Evolutionary conservation across 768 basidiomycete species (phyloP).

Genomic region (Coprinopsis cinerea): DNA sequence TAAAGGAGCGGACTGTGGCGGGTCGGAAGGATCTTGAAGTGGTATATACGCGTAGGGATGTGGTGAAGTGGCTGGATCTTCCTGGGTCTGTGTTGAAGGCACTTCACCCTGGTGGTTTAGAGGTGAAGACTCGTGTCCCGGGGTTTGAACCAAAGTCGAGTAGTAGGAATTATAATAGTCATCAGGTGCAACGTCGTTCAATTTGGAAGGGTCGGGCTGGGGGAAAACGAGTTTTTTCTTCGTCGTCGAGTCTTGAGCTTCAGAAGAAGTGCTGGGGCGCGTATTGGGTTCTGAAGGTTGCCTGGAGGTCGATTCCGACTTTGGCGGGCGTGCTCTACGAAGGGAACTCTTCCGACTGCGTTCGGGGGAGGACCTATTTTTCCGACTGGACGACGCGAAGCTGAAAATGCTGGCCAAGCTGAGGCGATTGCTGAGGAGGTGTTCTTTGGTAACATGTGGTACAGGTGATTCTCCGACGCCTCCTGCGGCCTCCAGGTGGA

Average conservation of each 20-base stretch:
- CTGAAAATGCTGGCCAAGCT: slow-evolving; percentile 52
- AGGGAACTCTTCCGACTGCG: background rate
- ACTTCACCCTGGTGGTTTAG: background rate
- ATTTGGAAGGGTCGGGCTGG: background rate
- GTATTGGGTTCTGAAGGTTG: too few species aligned
- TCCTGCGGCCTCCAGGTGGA: slow-evolving; percentile 42
- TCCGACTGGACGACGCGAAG: slow-evolving; percentile 26
- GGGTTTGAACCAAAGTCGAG: slow-evolving; percentile 26
- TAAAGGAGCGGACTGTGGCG: slow-evolving; percentile 9
- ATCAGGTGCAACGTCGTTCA: slow-evolving; percentile 23
- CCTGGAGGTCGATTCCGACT: background rate
- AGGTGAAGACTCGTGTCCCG: slow-evolving; percentile 9
- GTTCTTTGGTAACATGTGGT: slow-evolving; percentile 27
- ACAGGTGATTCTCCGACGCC: slow-evolving; percentile 65
- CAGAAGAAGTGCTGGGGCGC: too few species aligned
- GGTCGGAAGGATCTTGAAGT: slow-evolving; percentile 2
- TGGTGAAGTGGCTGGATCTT: slow-evolving; percentile 22
- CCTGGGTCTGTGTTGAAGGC: slow-evolving; percentile 15
- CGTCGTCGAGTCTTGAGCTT: too few species aligned
- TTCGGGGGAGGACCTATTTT: background rate
- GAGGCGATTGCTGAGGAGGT: slow-evolving; percentile 30
- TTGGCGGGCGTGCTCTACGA: slow-evolving; percentile 1
- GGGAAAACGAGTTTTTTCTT: background rate
- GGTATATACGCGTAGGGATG: slow-evolving; percentile 52
- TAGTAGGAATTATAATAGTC: slow-evolving; percentile 52